Evolutionary conservation across 1,284 basidiomycete species (phyloP), one percentile per base, ranked within the genome.

Genomic region (Cryptococcus sp.): DNA sequence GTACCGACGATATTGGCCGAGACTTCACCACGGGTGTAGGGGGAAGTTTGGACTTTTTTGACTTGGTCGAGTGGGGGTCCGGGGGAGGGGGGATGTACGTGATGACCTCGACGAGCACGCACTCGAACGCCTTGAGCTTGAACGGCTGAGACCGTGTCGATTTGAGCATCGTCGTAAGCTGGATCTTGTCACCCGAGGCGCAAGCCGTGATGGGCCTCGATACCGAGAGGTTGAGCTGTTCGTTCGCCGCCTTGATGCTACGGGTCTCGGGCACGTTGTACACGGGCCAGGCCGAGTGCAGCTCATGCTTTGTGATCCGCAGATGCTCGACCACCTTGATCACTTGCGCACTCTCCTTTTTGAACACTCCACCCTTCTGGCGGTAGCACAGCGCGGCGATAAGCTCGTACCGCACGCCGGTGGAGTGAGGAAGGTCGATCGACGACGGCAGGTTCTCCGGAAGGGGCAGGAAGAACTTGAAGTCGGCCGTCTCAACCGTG

Each of bases 271-370:
- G 83, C 66, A 88, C 85, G 52, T 85, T 84, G 72, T 92, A 93
- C 44, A 91, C 81, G 0, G 90, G 90, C 91, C 91, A 94, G 2
- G 88, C 86, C 2, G 89, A 88, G 64, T 92, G 89, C 8, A 92
- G 77, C 61, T 93, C 91, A 69, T 93, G 89, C 75, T 93, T 93
- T 79, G 89, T 87, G 65, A 94, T 88, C 59, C 85, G 83, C 50
- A 94, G 85, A 5, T 81, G 77, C 42, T 87, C 82, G 33, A 82
- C 80, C 13, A 84, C 81, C 16, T 84, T 83, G 44, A 83, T 75
- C 78, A 59, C 82, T 74, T 38, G 83, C 79, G 78, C 87, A 83
- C 69, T 82, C 80, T 71, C 87, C 61, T 76, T 85, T 46, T 88
- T 87, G 63, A 93, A 82, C 68, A 90, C 84, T 4, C 86, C 85